Evolutionary conservation across 805 yeast genomes (phyloP).

Genomic region (Phaffomyces opuntiae): DNA sequence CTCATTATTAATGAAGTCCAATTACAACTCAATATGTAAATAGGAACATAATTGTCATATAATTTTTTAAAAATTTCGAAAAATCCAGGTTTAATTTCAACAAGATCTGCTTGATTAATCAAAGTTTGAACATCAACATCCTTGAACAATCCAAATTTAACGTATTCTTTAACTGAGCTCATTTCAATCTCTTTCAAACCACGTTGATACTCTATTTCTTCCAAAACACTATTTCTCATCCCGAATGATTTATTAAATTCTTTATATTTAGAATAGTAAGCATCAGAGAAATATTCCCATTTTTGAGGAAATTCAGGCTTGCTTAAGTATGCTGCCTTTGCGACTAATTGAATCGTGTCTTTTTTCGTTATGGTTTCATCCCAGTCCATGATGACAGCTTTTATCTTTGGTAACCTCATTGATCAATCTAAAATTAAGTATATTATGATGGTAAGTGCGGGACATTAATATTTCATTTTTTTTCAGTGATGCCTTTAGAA

Average conservation of each 20-base stretch:
- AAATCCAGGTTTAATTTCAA: slow-evolving; percentile 62
- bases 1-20: slow-evolving; percentile 50
- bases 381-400: slow-evolving; percentile 47
- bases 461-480: no score
- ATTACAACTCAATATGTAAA: slow-evolving; percentile 49
- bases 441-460: no score
- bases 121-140: slow-evolving; percentile 32
- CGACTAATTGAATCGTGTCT: slow-evolving; percentile 50
- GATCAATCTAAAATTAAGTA: no score
- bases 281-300: slow-evolving; percentile 36
- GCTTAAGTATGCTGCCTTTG: slow-evolving; percentile 36
- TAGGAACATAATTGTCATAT: slow-evolving; percentile 24
- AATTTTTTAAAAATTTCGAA: slow-evolving; percentile 40
- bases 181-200: slow-evolving; percentile 40
- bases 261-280: slow-evolving; percentile 34
- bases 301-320: slow-evolving; percentile 32
- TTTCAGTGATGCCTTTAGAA: no score
- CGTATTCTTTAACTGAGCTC: slow-evolving; percentile 39
- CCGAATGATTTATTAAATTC: slow-evolving; percentile 27
- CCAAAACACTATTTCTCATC: slow-evolving; percentile 26
- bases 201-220: slow-evolving; percentile 40
- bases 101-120: slow-evolving; percentile 27
- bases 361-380: slow-evolving; percentile 54
- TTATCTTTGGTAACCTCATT: slow-evolving; percentile 10
- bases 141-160: slow-evolving; percentile 31